phyloP scores from a whole-genome alignment of 164 flowering plant species.

The Stephania yunnanensis region DNA sequence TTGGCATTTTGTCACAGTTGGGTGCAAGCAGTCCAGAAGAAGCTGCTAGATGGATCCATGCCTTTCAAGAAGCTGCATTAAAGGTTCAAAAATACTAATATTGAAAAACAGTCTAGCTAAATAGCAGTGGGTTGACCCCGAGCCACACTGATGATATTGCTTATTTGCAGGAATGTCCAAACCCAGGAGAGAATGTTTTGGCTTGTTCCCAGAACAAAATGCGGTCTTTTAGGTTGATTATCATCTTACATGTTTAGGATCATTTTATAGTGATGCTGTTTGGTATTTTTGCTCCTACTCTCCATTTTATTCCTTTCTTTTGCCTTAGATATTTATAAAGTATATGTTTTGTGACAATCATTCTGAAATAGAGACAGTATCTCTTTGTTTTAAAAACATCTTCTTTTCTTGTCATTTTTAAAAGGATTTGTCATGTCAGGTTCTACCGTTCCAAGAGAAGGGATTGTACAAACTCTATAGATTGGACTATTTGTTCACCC shows the following conservation, averaged over 20 bases:
- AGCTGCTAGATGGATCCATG: constrained; percentile 81
- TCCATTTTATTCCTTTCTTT: background rate
- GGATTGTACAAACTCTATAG: constrained; percentile 32
- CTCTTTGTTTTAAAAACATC: background rate
- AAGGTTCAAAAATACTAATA: constrained; percentile 36
- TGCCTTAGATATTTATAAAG: background rate
- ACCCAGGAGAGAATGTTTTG: constrained; percentile 22
- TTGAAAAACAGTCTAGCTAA: background rate
- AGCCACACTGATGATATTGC: background rate
- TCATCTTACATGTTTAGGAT: background rate
- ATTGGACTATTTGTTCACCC: constrained; percentile 61
- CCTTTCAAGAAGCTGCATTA: constrained; percentile 57
- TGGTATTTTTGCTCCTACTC: background rate
- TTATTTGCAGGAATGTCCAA: constrained; percentile 38
- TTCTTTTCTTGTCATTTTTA: background rate
- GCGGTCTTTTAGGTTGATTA: constrained; percentile 52
- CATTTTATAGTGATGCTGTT: background rate
- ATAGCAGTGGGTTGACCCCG: background rate
- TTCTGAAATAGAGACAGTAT: background rate
- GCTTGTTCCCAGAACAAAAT: constrained; percentile 39
- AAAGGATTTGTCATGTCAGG: constrained; percentile 26
- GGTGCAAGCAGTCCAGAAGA: constrained; percentile 89
- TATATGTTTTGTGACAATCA: background rate
- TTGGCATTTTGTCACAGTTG: constrained; percentile 36
- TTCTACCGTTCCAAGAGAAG: constrained; percentile 33